phyloP scores from a whole-genome alignment of 495 filamentous ascomycete genomes.

The Aspergillus leporis region DNA sequence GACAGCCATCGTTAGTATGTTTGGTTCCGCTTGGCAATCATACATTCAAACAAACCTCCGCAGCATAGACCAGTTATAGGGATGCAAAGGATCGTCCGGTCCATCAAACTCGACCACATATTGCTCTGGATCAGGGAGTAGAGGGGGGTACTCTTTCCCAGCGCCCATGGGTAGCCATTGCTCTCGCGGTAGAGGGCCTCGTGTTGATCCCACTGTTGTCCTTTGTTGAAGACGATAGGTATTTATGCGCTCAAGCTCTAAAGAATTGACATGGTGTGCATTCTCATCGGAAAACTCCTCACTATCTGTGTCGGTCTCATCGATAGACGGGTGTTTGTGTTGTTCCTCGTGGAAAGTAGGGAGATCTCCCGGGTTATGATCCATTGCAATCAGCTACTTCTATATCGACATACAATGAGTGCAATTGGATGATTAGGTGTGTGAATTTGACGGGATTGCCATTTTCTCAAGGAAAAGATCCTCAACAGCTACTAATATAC shows the following conservation, averaged over 20 bases:
- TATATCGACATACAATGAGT: neutral
- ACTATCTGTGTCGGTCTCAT: conserved; percentile 8
- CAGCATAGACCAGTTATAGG: conserved; percentile 52
- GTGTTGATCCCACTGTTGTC: conserved; percentile 28
- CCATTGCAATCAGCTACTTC: neutral
- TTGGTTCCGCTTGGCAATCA: neutral
- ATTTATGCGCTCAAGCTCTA: conserved; percentile 28
- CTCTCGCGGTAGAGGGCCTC: conserved; percentile 20
- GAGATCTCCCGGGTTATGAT: neutral
- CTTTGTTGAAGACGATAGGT: conserved; percentile 29
- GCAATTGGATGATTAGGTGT: neutral
- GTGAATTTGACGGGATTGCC: neutral
- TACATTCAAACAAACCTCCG: conserved; percentile 29
- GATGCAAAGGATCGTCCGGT: conserved; percentile 48
- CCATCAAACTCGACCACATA: conserved; percentile 59
- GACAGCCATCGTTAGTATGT: neutral
- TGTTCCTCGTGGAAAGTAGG: conserved; percentile 2
- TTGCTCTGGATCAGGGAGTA: conserved; percentile 36
- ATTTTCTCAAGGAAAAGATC: neutral
- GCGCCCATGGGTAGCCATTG: conserved; percentile 29
- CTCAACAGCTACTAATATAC: conserved; percentile 6
- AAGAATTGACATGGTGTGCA: conserved; percentile 20
- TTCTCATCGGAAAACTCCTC: conserved; percentile 13
- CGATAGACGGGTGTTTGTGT: neutral
- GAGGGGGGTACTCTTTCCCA: conserved; percentile 42